Base-by-base conservation (phyloP, 768 basidiomycete species). In the Kwoniella bestiolae region DNA sequence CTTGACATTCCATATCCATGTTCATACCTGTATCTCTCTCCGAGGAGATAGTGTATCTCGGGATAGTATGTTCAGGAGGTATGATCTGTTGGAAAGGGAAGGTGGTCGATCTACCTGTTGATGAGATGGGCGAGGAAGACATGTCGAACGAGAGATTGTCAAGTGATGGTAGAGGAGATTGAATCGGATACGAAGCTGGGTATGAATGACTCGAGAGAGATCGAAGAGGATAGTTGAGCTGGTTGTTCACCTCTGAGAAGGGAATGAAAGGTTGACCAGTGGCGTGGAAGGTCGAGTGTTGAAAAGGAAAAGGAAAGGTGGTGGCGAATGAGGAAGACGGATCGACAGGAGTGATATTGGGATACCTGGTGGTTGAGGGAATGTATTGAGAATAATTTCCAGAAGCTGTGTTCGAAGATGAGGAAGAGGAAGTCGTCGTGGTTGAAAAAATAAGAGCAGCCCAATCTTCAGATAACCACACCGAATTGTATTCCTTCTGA, bases 391-490 rank as follows among this genome's bases (percentile, higher is more conserved):
- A n/a, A n/a, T n/a, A n/a, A n/a, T n/a, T n/a, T n/a, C n/a, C n/a
- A n/a, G n/a, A n/a, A n/a, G n/a, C n/a, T n/a, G n/a, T n/a, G n/a
- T n/a, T n/a, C n/a, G n/a, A n/a, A n/a, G 11, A 21, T 6, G 9
- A 6, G 21, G 46, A 23, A 4, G 49, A 55, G 5, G 52, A n/a
- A 21, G 52, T n/a, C n/a, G 32, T 2, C 7, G 52, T n/a, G 14
- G 52, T 21, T 14, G 31, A 34, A 12, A 55, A 35, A 55, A 32
- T 29, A 7, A 55, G 52, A 0, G 23, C 14, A 16, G 32, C 34
- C 52, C 52, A 55, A 55, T 55, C 52, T 55, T 55, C 52, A 34
- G 31, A 34, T 55, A 55, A 55, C 52, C 52, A 55, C 2, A 55
- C n/a, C 3, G 50, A 52, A 31, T 26, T 55, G 16, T 18, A 55